Conservation (phyloP, 345 rosid species). For the Physaria fendleri region DNA sequence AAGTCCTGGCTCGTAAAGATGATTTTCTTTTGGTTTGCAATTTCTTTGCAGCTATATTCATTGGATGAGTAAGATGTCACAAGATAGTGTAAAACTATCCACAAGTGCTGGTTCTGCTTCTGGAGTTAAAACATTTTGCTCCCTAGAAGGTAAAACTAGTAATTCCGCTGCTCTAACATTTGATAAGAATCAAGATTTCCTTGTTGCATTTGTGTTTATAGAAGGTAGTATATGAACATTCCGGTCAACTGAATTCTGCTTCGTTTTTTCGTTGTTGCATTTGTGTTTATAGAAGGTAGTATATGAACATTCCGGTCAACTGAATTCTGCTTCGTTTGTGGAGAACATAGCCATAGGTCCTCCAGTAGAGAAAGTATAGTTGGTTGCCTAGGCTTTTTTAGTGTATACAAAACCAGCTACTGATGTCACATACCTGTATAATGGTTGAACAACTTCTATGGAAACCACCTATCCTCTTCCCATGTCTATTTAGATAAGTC, state of each 20-base stretch:
- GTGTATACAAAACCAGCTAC: neutral
- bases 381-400: neutral
- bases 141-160: constrained; percentile 45
- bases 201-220: neutral
- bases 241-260: neutral
- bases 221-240: neutral
- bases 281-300: neutral
- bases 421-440: neutral
- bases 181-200: neutral
- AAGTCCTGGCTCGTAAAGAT: neutral
- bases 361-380: neutral
- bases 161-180: neutral
- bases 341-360: neutral
- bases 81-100: constrained; percentile 36
- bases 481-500: neutral
- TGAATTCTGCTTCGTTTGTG: neutral
- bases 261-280: neutral
- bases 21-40: neutral
- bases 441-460: neutral
- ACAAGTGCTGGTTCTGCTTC: constrained; percentile 42
- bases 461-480: neutral
- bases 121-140: constrained; percentile 70
- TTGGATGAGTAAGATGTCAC: constrained; percentile 34
- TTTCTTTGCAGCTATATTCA: constrained; percentile 41
- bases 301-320: neutral